Evolutionary conservation across 768 basidiomycete species (phyloP).

Genomic region (Phlebiopsis gigantea): DNA sequence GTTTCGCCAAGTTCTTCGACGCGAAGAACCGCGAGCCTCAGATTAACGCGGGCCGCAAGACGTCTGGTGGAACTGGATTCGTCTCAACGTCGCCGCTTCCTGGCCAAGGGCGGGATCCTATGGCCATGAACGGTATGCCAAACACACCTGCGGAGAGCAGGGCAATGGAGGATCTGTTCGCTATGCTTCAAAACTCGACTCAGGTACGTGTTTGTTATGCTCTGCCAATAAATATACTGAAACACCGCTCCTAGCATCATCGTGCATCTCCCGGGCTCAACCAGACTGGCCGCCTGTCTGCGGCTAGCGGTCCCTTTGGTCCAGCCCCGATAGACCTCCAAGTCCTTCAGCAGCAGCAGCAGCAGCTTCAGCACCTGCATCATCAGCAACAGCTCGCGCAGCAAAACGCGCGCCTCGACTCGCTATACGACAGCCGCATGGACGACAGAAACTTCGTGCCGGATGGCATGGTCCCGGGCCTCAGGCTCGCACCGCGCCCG

Average conservation of each 20-base stretch:
- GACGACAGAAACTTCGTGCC: slow-evolving; percentile 79
- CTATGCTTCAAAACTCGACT: slow-evolving; percentile 74
- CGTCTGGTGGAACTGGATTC: slow-evolving; percentile 21
- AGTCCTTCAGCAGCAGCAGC: slow-evolving; percentile 30
- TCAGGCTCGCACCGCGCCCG: slow-evolving; percentile 56
- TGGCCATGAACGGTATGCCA: slow-evolving; percentile 30
- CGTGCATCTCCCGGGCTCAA: slow-evolving; percentile 21
- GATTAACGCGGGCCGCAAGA: not conserved
- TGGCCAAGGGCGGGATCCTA: slow-evolving; percentile 41
- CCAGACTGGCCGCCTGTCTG: slow-evolving; percentile 19
- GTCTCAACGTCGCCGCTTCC: slow-evolving; percentile 42
- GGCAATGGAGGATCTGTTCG: slow-evolving; percentile 75
- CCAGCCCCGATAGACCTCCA: slow-evolving; percentile 31
- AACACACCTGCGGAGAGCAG: slow-evolving; percentile 44
- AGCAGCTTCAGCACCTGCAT: slow-evolving; percentile 36
- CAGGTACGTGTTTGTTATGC: slow-evolving; percentile 46
- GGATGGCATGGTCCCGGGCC: slow-evolving; percentile 82
- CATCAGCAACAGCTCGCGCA: slow-evolving; percentile 33
- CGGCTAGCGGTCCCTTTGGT: slow-evolving; percentile 21
- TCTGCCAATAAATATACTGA: not conserved
- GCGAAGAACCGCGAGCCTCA: slow-evolving; percentile 52
- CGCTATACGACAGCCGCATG: slow-evolving; percentile 66
- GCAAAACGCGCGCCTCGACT: slow-evolving; percentile 50
- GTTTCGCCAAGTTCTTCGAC: slow-evolving; percentile 86
- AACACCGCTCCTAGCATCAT: slow-evolving; percentile 12